Percentiles rank a stretch among this genome's conserved stretches.
Evolutionary conservation across 116 monocot species (phyloP).

Genomic region (Iris pallida): DNA sequence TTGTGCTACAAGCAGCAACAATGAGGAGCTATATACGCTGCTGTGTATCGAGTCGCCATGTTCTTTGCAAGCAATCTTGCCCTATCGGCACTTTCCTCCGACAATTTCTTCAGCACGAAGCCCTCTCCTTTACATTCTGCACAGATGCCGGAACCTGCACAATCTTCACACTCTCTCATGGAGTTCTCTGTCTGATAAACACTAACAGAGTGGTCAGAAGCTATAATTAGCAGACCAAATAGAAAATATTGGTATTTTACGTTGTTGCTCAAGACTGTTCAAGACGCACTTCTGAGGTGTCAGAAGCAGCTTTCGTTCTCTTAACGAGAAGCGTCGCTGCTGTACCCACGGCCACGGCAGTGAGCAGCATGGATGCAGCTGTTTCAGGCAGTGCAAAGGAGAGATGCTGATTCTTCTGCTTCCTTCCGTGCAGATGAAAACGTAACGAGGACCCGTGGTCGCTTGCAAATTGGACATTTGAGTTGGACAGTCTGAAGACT

Average conservation of each 20-base stretch:
- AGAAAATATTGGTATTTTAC: neutral
- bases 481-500: constrained; percentile 9
- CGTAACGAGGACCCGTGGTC: neutral
- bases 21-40: constrained; percentile 40
- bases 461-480: constrained; percentile 14
- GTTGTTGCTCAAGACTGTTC: neutral
- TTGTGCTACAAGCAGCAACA: neutral
- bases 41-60: constrained; percentile 81
- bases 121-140: constrained; percentile 87
- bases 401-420: constrained; percentile 16
- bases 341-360: constrained; percentile 59
- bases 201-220: constrained; percentile 20
- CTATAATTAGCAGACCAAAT: neutral
- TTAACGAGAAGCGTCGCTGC: constrained; percentile 51
- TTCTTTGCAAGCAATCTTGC: constrained; percentile 77
- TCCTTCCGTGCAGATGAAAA: constrained; percentile 2
- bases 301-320: constrained; percentile 39
- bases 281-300: constrained; percentile 25
- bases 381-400: constrained; percentile 58
- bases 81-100: constrained; percentile 62
- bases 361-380: constrained; percentile 42
- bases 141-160: constrained; percentile 85
- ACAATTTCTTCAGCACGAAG: constrained; percentile 70
- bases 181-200: constrained; percentile 50
- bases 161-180: constrained; percentile 69